A percentile compares a stretch with the other conserved stretches of the same genome.
phyloP scores from a whole-genome alignment of 768 basidiomycete genomes.

The Hydnomerulius pinastri region DNA sequence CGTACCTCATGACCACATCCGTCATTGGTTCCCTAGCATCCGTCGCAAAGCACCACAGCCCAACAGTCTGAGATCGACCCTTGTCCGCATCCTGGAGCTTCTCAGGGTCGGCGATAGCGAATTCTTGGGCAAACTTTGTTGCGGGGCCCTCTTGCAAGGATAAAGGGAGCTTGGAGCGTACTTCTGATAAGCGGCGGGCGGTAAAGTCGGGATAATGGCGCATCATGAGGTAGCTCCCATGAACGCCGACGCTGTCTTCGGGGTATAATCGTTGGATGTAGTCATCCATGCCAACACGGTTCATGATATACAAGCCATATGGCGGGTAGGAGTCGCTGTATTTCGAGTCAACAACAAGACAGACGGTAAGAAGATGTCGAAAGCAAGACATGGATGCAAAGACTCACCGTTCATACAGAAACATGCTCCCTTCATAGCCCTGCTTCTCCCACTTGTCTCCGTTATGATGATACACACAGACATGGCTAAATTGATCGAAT shows the following conservation, averaged over 20 bases:
- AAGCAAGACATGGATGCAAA: slow-evolving; percentile 1
- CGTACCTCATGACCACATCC: slow-evolving; percentile 69
- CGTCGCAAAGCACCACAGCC: slow-evolving; percentile 75
- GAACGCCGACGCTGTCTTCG: slow-evolving; percentile 67
- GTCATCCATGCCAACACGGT: slow-evolving; percentile 78
- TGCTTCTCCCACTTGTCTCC: slow-evolving; percentile 80
- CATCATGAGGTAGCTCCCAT: slow-evolving; percentile 70
- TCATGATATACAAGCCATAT: slow-evolving; percentile 84
- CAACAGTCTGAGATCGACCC: slow-evolving; percentile 59
- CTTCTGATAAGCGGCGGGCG: slow-evolving; percentile 42
- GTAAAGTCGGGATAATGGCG: slow-evolving; percentile 75
- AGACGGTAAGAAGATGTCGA: slow-evolving; percentile 1
- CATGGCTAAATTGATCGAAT: slow-evolving; percentile 87
- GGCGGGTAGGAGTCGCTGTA: slow-evolving; percentile 73
- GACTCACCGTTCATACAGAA: slow-evolving; percentile 80
- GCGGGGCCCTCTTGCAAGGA: slow-evolving; percentile 31
- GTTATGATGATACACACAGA: slow-evolving; percentile 78
- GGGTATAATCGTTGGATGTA: slow-evolving; percentile 75
- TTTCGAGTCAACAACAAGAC: neutral
- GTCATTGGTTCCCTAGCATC: slow-evolving; percentile 71
- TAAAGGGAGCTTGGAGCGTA: slow-evolving; percentile 27
- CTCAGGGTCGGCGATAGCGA: slow-evolving; percentile 45
- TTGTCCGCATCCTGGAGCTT: slow-evolving; percentile 49
- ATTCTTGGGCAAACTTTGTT: slow-evolving; percentile 53
- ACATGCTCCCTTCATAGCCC: slow-evolving; percentile 87